phyloP scores from a whole-genome alignment of 345 rosid genomes.

The Bretschneidera sinensis region DNA sequence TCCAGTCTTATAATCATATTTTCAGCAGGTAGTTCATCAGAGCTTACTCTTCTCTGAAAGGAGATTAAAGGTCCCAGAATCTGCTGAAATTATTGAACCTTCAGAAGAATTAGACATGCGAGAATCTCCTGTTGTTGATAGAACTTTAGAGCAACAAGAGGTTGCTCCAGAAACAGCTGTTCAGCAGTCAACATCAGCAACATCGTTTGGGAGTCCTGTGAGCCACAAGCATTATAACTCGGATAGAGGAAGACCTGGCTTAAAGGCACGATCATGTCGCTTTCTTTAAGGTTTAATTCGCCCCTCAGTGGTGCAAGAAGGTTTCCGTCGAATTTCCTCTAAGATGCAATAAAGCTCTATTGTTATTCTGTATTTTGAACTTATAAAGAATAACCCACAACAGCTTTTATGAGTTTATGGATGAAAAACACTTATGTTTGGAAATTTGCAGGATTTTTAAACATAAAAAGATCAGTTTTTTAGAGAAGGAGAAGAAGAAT shows the following conservation, averaged over 20 bases:
- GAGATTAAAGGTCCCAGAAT: slow-evolving; percentile 20
- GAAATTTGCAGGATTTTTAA: no score
- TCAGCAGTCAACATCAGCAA: slow-evolving; percentile 32
- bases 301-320: no score
- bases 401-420: no score
- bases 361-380: no score
- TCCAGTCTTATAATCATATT: slow-evolving; percentile 25
- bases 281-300: no score
- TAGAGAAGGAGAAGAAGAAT: no score
- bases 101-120: slow-evolving; percentile 13
- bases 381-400: no score
- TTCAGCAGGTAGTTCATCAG: slow-evolving; percentile 45
- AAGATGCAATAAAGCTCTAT: no score
- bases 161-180: slow-evolving; percentile 74
- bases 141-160: slow-evolving; percentile 24
- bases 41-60: slow-evolving; percentile 39
- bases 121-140: slow-evolving; percentile 18
- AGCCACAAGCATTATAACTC: slow-evolving; percentile 22
- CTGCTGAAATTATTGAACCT: slow-evolving; percentile 13
- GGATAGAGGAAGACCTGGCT: slow-evolving; percentile 20
- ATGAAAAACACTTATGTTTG: no score
- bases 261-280: no score
- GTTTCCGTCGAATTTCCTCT: no score
- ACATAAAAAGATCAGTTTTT: no score
- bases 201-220: slow-evolving; percentile 38